Evolutionary conservation across 2,329 filamentous ascomycete species (phyloP).

Genomic region (Sporothrix pseudoabietina): DNA sequence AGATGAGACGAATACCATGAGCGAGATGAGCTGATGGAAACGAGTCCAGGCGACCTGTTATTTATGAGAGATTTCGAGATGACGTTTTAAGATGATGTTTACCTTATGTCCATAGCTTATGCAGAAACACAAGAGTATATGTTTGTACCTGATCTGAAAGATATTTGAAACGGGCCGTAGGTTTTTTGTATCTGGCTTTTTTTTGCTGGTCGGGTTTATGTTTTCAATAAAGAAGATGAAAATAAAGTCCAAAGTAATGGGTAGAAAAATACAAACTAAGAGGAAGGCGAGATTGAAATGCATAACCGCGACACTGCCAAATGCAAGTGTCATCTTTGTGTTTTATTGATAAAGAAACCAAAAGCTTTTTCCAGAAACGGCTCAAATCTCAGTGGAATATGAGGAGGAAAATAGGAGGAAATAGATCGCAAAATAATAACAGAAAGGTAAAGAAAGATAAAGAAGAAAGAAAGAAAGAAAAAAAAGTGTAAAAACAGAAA

Average conservation of each 20-base stretch:
- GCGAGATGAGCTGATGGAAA: not conserved
- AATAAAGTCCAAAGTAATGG: not conserved
- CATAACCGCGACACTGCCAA: not conserved
- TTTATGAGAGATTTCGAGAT: not conserved
- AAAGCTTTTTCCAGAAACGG: not conserved
- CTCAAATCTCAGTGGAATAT: not conserved
- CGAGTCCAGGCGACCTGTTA: not conserved
- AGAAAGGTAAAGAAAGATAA: not conserved
- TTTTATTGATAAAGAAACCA: not conserved
- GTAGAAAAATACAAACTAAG: not conserved
- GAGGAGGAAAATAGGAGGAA: not conserved
- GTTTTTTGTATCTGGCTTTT: not conserved
- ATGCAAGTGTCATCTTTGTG: not conserved
- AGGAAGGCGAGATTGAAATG: not conserved
- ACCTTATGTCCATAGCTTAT: not conserved
- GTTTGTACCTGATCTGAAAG: not conserved
- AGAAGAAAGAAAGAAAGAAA: not conserved
- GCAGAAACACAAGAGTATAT: slow-evolving; percentile 4
- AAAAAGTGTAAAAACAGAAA: not conserved
- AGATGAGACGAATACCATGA: not conserved
- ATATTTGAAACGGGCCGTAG: not conserved
- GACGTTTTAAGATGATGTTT: not conserved
- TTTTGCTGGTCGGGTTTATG: not conserved
- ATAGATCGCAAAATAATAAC: not conserved
- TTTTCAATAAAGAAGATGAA: not conserved